Percentiles rank a stretch among this genome's conserved stretches.
Evolutionary conservation across 2,329 filamentous ascomycete genomes (phyloP).

Genomic region (Trichoderma breve): DNA sequence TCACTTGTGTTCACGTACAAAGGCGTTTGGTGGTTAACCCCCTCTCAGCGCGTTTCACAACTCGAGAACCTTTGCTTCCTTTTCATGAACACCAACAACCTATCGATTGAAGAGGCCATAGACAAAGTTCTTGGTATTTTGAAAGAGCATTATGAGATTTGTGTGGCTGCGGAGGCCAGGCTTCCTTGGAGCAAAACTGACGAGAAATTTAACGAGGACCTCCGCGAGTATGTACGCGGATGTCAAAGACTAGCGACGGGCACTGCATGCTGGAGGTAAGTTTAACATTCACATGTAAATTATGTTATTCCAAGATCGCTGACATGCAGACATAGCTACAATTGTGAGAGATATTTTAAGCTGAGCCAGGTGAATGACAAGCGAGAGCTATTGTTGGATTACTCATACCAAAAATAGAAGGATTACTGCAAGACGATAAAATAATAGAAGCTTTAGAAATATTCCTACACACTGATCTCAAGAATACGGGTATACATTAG

Average conservation of each 20-base stretch:
- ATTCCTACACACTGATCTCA: background rate
- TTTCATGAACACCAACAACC: background rate
- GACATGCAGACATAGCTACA: background rate
- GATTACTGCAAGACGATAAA: background rate
- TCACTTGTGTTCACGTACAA: background rate
- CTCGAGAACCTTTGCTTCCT: background rate
- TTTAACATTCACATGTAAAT: background rate
- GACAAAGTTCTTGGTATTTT: background rate
- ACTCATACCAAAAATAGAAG: background rate
- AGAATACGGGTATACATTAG: background rate
- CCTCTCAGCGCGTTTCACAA: background rate
- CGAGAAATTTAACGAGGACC: background rate
- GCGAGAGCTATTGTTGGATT: slow-evolving; percentile 21
- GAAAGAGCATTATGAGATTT: slow-evolving; percentile 1
- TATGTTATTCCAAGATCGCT: background rate
- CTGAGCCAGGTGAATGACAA: slow-evolving; percentile 20
- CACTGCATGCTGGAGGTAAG: slow-evolving; percentile 4
- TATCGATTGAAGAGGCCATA: background rate
- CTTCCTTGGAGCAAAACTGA: slow-evolving; percentile 13
- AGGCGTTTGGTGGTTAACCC: background rate
- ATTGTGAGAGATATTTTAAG: slow-evolving; percentile 18
- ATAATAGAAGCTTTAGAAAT: background rate
- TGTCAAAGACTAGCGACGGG: slow-evolving; percentile 3
- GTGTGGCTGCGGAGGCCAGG: background rate
- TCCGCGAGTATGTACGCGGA: slow-evolving; percentile 8